These are phyloP conservation scores for Tulasnella sp. DNA, from an alignment of 768 basidiomycete species.

Conservation along the genomic window DNA sequence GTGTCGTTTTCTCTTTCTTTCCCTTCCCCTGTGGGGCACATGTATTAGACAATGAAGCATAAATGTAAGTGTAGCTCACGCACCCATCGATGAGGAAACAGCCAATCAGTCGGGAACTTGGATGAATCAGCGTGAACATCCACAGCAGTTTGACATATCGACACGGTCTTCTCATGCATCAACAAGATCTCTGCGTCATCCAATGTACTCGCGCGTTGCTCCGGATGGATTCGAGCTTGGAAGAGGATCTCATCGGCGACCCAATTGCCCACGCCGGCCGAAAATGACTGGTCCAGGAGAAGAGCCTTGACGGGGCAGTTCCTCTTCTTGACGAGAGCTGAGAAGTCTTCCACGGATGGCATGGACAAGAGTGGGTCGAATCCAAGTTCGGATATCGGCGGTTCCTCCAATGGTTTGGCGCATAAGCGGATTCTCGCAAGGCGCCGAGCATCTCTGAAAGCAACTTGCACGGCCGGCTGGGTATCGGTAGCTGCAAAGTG, in stretches of 20 bases:
- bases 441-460: slow-evolving; percentile 62
- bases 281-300: slow-evolving; percentile 70
- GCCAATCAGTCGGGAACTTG: slow-evolving; percentile 57
- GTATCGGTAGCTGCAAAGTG: slow-evolving; percentile 26
- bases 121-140: slow-evolving; percentile 57
- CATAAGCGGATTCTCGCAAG: slow-evolving; percentile 61
- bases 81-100: slow-evolving; percentile 63
- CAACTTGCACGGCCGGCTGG: slow-evolving; percentile 39
- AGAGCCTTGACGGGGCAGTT: slow-evolving; percentile 41
- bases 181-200: slow-evolving; percentile 38
- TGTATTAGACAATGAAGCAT: not conserved
- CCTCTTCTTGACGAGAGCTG: slow-evolving; percentile 4
- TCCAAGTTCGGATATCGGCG: slow-evolving; percentile 61
- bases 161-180: slow-evolving; percentile 42
- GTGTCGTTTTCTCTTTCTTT: slow-evolving; percentile 37
- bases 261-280: slow-evolving; percentile 76
- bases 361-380: slow-evolving; percentile 69
- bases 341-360: slow-evolving; percentile 30
- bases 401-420: slow-evolving; percentile 44
- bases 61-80: not conserved
- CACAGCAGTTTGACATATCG: slow-evolving; percentile 53
- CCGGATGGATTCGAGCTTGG: slow-evolving; percentile 62
- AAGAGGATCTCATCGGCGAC: slow-evolving; percentile 73
- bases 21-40: slow-evolving; percentile 41
- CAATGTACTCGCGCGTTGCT: slow-evolving; percentile 50